These are phyloP conservation scores for Phylloporus sp. DNA, from an alignment of 768 basidiomycete genomes.

Conservation along the genomic window DNA sequence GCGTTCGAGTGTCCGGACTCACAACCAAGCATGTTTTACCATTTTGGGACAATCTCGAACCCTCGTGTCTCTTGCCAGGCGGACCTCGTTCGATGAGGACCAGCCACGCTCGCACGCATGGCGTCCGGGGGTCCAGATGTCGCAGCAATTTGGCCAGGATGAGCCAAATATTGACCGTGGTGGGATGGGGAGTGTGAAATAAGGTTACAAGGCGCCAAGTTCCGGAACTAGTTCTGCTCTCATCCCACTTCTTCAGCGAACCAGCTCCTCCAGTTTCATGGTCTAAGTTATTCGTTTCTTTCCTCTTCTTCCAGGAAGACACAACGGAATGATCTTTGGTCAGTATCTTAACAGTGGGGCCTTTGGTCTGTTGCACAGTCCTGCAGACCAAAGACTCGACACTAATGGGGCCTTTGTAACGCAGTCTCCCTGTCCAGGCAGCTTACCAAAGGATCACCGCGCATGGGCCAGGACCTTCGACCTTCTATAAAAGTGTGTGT, in stretches of 20 bases:
- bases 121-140: not conserved
- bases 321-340: not conserved
- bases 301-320: not conserved
- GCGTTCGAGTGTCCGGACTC: not conserved
- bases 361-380: constrained; percentile 2
- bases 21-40: not conserved
- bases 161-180: not conserved
- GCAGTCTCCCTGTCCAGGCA: not conserved
- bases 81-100: constrained; percentile 9
- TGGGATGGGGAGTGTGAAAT: not conserved
- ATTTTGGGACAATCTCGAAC: not conserved
- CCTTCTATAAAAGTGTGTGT: not conserved
- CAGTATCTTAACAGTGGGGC: not conserved
- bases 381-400: constrained; percentile 1
- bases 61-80: not conserved
- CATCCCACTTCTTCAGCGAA: not conserved
- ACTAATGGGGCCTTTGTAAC: not conserved
- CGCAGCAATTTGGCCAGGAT: not conserved
- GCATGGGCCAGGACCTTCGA: not conserved
- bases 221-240: not conserved
- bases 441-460: not conserved
- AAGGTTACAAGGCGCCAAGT: not conserved
- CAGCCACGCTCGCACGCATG: not conserved
- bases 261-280: not conserved
- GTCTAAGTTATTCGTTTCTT: not conserved